Base-by-base conservation (phyloP, 1,139 yeast genomes). In the Debaryomyces coudertii region DNA sequence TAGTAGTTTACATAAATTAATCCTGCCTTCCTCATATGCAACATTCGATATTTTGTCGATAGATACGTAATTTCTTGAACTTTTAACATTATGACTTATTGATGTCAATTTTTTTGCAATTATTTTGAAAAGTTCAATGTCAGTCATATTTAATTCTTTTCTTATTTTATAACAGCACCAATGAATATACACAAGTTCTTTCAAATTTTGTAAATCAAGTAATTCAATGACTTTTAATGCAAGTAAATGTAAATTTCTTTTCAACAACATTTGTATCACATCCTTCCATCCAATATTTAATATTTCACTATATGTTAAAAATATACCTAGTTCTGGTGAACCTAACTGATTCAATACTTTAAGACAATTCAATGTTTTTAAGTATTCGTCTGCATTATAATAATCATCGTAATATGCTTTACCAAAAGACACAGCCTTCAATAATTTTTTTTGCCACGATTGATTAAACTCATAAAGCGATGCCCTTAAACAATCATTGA, bases 381-480 rank as follows among this genome's bases (percentile, higher is more conserved):
- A 79, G 58, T 85, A 90, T 39, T 76, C 74, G 44, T 80, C 82
- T 2, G 89, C 71, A 58, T 84, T 77, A 55, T 78, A 83, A 15
- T 73, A 66, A 2, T 69, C 56, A 14, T 63, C 69, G 25, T 79
- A 62, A 35, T 87, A 82, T 0, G 89, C 76, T 60, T 92, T 93
- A 1, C 97, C 99, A 66, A 92, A 89, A 0, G 90, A 76, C 0
- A 93, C 97, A 0, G 97, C 96, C 49, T 82, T 77, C 28, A 93
- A 66, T 4, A 93, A 70, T 46, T 79, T 80, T 60, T 90, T 90
- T 57, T 93, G 99, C 86, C 93, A 80, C 43, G 73, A 70, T 0
- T 87, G 78, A 49, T 84, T 87, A 56, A 88, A 82, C 56, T 92
- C 98, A 44, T 84, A 85, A 6, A 83, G 66, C 1, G 97, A 87